These are phyloP conservation scores for Acanthamoeba lenticulata DNA, from an alignment of 208 protist genomes.

Conservation along the genomic window DNA sequence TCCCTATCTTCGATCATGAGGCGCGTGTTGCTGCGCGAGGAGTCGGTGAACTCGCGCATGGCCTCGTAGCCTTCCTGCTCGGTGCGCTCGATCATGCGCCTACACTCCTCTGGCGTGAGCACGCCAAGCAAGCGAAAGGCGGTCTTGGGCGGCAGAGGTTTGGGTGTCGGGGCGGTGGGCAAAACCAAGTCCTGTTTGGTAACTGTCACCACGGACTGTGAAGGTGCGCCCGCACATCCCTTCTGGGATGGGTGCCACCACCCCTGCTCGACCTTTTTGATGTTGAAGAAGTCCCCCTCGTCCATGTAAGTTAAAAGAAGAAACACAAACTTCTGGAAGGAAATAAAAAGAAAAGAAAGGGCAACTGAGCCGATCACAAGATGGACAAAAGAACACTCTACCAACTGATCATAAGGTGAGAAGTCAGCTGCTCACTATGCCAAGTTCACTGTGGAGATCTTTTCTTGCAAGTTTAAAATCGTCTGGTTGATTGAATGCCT, in stretches of 20 bases:
- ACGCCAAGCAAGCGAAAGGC: not conserved
- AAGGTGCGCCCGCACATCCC: not conserved
- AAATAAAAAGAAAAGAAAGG: not conserved
- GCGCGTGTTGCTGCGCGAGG: not conserved
- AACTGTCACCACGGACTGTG: not conserved
- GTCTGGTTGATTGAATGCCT: not conserved
- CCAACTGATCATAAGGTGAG: conserved; percentile 38
- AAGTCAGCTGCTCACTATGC: not conserved
- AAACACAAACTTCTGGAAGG: not conserved
- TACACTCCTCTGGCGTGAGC: conserved; percentile 3
- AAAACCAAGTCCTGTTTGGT: not conserved
- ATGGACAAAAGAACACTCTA: conserved; percentile 2
- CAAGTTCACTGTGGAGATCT: too few relatives aligned
- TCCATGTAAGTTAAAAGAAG: not conserved
- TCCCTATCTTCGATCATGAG: not conserved
- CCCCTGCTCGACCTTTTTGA: not conserved
- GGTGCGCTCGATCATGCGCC: not conserved
- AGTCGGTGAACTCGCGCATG: not conserved
- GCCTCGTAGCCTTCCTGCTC: conserved; percentile 5
- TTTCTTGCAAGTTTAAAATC: too few relatives aligned
- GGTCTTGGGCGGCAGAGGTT: not conserved
- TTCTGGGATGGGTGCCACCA: not conserved
- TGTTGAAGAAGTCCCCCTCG: not conserved
- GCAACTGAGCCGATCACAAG: too few relatives aligned
- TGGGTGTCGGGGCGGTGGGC: too few relatives aligned